These are phyloP conservation scores for Porodaedalea pini DNA, from an alignment of 1,284 basidiomycete genomes.

Conservation along the genomic window DNA sequence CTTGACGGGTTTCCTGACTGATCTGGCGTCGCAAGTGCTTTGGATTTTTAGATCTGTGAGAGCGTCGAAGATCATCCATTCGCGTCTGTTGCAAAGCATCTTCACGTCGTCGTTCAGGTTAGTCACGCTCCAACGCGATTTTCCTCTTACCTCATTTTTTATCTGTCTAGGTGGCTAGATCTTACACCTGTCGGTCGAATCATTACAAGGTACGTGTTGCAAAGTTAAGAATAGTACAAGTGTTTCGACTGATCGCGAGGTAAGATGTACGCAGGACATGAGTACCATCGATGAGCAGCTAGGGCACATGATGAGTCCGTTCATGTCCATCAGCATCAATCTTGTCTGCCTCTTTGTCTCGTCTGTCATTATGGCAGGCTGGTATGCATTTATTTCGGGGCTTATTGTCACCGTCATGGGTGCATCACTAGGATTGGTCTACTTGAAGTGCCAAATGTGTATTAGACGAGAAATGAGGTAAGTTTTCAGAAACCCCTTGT, in stretches of 20 bases:
- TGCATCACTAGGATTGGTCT: constrained; percentile 11
- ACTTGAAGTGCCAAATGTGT: constrained; percentile 29
- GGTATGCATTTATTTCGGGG: constrained; percentile 17
- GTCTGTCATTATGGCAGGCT: constrained; percentile 11
- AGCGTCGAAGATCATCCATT: constrained; percentile 4
- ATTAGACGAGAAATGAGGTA: constrained; percentile 25
- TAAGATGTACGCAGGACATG: constrained; percentile 38
- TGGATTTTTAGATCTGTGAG: constrained; percentile 4
- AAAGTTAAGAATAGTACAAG: constrained; percentile 19
- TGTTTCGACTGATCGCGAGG: constrained; percentile 23
- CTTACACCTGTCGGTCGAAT: constrained; percentile 40
- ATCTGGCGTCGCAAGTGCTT: not conserved
- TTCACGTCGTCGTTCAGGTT: constrained; percentile 36
- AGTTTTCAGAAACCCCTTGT: constrained; percentile 25
- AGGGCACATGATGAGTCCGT: constrained; percentile 24
- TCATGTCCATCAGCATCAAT: constrained; percentile 15
- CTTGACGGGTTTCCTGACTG: constrained; percentile 14
- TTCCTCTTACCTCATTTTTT: not conserved
- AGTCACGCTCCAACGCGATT: not conserved
- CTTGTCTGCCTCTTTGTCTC: constrained; percentile 4
- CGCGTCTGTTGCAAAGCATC: constrained; percentile 23
- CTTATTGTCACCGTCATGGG: constrained; percentile 17
- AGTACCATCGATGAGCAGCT: constrained; percentile 33
- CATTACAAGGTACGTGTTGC: constrained; percentile 34
- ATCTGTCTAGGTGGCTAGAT: constrained; percentile 38